Percentiles rank a stretch among this genome's conserved stretches.
Evolutionary conservation across 495 filamentous ascomycete genomes (phyloP).

Genomic region (Penicillium arizonense): DNA sequence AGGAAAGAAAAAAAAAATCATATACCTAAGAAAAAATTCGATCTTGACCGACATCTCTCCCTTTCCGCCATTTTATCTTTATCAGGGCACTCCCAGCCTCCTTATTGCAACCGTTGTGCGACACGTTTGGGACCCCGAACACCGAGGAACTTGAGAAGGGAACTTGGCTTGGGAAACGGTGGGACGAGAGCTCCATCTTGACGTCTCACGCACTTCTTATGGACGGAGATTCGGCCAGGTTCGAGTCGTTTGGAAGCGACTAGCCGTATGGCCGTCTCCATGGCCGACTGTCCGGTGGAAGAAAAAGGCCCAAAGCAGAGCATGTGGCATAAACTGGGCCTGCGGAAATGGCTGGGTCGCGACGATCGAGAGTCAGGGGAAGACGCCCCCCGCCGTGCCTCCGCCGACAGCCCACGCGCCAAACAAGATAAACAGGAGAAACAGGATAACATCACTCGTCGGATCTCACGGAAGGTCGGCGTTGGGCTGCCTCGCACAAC

Average conservation of each 20-base stretch:
- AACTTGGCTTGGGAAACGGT: not conserved
- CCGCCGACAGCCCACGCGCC: constrained; percentile 31
- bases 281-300: constrained; percentile 40
- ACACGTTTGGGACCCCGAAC: constrained; percentile 15
- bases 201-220: constrained; percentile 32
- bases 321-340: constrained; percentile 50
- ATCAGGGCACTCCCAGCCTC: constrained; percentile 26
- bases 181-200: constrained; percentile 1
- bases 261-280: constrained; percentile 45
- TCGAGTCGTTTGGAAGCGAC: constrained; percentile 31
- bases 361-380: constrained; percentile 40
- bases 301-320: constrained; percentile 48
- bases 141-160: not conserved
- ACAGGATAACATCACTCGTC: constrained; percentile 48
- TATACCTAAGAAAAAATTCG: constrained; percentile 1
- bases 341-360: constrained; percentile 47
- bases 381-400: constrained; percentile 13
- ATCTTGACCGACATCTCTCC: constrained; percentile 20
- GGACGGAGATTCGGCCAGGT: constrained; percentile 35
- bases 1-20: not conserved
- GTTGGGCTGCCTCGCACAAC: constrained; percentile 71
- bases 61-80: not conserved
- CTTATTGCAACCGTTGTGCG: constrained; percentile 33
- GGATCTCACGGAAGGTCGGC: constrained; percentile 69
- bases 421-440: constrained; percentile 38